Conservation (phyloP, 148 eudicot genomes). For the Diospyros lotus region DNA sequence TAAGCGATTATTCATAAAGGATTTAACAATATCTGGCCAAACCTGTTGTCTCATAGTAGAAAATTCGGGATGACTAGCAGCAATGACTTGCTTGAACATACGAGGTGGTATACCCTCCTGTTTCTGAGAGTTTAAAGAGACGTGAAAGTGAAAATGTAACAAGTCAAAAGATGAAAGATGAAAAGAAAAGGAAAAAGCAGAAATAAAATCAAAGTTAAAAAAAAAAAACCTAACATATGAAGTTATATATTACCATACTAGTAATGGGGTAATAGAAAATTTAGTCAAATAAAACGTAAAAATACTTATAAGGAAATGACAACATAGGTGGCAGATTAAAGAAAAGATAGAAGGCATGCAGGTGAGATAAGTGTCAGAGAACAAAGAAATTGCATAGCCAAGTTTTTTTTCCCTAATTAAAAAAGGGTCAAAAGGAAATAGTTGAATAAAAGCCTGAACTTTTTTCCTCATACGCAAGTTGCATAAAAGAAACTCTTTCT, state of each 20-base stretch:
- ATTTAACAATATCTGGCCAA: not conserved
- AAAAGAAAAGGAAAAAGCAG: not conserved
- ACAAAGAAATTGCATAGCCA: not conserved
- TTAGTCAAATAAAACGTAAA: not conserved
- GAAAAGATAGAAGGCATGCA: not conserved
- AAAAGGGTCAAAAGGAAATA: no score
- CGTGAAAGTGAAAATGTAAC: not conserved
- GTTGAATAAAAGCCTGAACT: no score
- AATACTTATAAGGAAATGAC: not conserved
- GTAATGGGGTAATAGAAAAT: not conserved
- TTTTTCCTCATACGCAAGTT: no score
- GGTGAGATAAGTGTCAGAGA: not conserved
- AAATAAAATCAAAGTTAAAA: not conserved
- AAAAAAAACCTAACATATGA: not conserved
- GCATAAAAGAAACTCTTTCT: not conserved
- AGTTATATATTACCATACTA: not conserved
- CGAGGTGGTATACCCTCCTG: slow-evolving; percentile 95
- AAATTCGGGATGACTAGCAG: slow-evolving; percentile 98
- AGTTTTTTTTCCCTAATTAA: not conserved
- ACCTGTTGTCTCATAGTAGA: slow-evolving; percentile 99
- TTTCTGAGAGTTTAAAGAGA: slow-evolving; percentile 42
- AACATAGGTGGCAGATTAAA: not conserved
- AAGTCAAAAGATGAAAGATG: not conserved
- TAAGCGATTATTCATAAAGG: not conserved
- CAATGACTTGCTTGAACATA: slow-evolving; percentile 95